Base-by-base conservation (phyloP, 148 eudicot species). In the Cornus suecica region DNA sequence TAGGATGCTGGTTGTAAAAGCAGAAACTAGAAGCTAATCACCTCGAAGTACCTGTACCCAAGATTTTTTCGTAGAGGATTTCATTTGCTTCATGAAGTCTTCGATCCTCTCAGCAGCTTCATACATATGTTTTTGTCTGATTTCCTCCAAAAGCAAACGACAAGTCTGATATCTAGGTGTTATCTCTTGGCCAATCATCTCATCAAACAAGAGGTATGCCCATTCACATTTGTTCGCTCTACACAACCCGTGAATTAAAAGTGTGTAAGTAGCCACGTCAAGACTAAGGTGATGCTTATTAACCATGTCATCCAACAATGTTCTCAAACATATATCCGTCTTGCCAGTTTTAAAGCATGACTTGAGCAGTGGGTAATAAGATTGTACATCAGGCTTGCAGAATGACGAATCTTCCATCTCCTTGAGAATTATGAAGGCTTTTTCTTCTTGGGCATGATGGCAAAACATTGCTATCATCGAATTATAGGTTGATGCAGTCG, bases 161-260 rank as follows among this genome's bases (percentile, higher is more conserved):
- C 92, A 92, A 22, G 97, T 94, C 77, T 68, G 77, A 80, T 85
- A 80, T 80, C 87, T 83, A 22, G 93, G 93, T 66, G 76, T 85
- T 27, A 92, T 65, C 45, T 80, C 92, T 75, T 89, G 89, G 42
- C 80, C 79, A 25, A 89, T 84, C 99, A 94, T 92, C 74, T 90
- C 88, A 77, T 85, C 82, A 73, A 94, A 92, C 1, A 94, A 75
- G 18, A 37, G 79, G 74, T 89, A 88, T 14, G 97, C 99, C 90
- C 85, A 78, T 65, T 88, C 87, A 70, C 83, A 82, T 67, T 80
- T 79, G 28, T 86, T 81, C 41, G 84, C 86, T 81, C 88, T 86
- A 79, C 97, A 94, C 62, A 92, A 85, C 73, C 94, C 92, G 64
- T 90, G 96, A 71, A 94, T 89, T 84, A 94, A 79, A 80, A 92